Conservation (phyloP, 192 early-diverging fungal species). For the Haplosporangium gracile region DNA sequence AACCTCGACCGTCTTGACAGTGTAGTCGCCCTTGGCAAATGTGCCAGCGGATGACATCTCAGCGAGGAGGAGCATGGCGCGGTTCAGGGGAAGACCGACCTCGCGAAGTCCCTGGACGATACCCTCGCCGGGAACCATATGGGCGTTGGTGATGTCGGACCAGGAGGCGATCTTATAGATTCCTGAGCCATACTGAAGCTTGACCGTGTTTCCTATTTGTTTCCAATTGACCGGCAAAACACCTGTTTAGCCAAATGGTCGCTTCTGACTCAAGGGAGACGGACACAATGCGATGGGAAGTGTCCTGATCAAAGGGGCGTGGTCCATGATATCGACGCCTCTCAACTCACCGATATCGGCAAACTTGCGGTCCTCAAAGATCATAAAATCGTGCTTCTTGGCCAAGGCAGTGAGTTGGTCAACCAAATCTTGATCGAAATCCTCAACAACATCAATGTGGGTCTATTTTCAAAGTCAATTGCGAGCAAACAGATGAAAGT, state of each 20-base stretch:
- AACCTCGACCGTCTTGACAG: slow-evolving; percentile 86
- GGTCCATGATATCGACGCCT: not conserved
- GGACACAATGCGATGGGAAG: not conserved
- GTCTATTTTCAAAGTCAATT: slow-evolving; percentile 66
- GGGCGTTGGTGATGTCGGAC: slow-evolving; percentile 97
- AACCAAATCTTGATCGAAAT: slow-evolving; percentile 93
- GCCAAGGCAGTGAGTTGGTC: slow-evolving; percentile 79
- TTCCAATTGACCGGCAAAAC: not conserved
- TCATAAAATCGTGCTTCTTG: slow-evolving; percentile 92
- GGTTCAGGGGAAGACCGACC: slow-evolving; percentile 83
- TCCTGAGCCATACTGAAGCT: slow-evolving; percentile 92
- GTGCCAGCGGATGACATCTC: slow-evolving; percentile 98
- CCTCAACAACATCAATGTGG: slow-evolving; percentile 93
- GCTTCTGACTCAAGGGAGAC: too few species aligned
- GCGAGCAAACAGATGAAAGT: not conserved
- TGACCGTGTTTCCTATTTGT: slow-evolving; percentile 90
- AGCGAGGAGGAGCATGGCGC: slow-evolving; percentile 90
- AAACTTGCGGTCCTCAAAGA: slow-evolving; percentile 99
- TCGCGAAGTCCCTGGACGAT: slow-evolving; percentile 94
- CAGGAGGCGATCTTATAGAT: slow-evolving; percentile 94
- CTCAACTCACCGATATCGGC: slow-evolving; percentile 88
- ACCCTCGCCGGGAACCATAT: slow-evolving; percentile 95
- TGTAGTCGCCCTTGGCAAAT: slow-evolving; percentile 88
- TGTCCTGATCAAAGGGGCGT: not conserved
- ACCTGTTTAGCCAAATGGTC: not conserved